Conservation (phyloP, 2,329 filamentous ascomycete species). For the Arthrobotrys conoides region DNA sequence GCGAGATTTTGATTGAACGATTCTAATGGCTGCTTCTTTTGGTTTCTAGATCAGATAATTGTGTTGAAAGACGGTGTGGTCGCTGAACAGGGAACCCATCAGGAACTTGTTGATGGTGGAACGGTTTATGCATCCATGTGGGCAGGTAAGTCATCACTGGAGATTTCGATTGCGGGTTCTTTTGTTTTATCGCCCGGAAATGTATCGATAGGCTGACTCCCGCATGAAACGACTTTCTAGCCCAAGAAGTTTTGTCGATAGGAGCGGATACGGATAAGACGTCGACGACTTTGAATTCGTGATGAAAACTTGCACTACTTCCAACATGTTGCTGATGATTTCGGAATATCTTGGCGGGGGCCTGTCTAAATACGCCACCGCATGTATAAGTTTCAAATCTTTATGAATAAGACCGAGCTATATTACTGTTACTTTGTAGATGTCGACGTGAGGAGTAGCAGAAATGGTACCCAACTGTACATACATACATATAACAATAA, state of each 20-base stretch:
- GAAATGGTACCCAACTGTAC: slow-evolving; percentile 6
- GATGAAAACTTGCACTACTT: not conserved
- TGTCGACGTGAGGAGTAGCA: slow-evolving; percentile 32
- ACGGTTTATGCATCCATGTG: slow-evolving; percentile 91
- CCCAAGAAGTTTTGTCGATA: slow-evolving; percentile 58
- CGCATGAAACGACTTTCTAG: slow-evolving; percentile 37
- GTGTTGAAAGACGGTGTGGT: slow-evolving; percentile 87
- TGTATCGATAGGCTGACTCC: slow-evolving; percentile 58
- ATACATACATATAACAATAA: not conserved
- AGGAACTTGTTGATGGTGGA: slow-evolving; percentile 81
- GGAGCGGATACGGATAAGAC: slow-evolving; percentile 50
- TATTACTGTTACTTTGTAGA: slow-evolving; percentile 27
- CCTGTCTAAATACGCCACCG: slow-evolving; percentile 33
- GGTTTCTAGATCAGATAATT: slow-evolving; percentile 80
- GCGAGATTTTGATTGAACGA: slow-evolving; percentile 52
- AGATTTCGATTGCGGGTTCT: slow-evolving; percentile 9
- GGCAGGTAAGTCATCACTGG: slow-evolving; percentile 76
- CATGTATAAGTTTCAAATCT: slow-evolving; percentile 29
- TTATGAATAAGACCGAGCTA: slow-evolving; percentile 35
- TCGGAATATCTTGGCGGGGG: slow-evolving; percentile 20
- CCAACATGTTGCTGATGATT: slow-evolving; percentile 8
- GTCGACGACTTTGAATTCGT: slow-evolving; percentile 23
- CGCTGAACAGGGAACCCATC: slow-evolving; percentile 88
- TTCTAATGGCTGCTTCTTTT: slow-evolving; percentile 28
- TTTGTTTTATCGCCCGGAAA: slow-evolving; percentile 24